Evolutionary conservation across 2,329 filamentous ascomycete genomes (phyloP).

Genomic region (Pleomassaria siparia): DNA sequence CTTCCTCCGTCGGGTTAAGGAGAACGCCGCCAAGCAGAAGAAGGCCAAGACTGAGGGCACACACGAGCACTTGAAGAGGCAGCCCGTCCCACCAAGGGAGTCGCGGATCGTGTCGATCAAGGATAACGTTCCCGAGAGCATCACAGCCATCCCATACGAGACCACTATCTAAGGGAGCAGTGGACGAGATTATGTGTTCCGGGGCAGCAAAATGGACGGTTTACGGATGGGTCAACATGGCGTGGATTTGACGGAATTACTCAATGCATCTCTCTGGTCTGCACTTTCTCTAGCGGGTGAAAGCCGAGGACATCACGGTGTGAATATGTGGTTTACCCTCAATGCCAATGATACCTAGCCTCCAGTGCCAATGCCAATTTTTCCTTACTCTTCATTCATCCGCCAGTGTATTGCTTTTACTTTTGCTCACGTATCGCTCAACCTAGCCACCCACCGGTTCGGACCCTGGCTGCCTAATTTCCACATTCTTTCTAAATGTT

Average conservation of each 20-base stretch:
- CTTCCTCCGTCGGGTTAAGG: slow-evolving; percentile 95
- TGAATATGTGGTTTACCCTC: slow-evolving; percentile 33
- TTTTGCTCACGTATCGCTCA: background rate
- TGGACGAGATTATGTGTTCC: slow-evolving; percentile 28
- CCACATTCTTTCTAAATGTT: background rate
- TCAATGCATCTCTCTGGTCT: slow-evolving; percentile 40
- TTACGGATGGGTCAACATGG: slow-evolving; percentile 42
- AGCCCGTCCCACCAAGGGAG: slow-evolving; percentile 76
- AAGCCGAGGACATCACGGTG: slow-evolving; percentile 38
- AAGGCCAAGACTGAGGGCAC: slow-evolving; percentile 88
- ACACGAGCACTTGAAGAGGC: slow-evolving; percentile 90
- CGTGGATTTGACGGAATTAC: slow-evolving; percentile 44
- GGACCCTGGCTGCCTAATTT: background rate
- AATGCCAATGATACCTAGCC: slow-evolving; percentile 9
- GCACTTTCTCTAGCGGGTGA: slow-evolving; percentile 43
- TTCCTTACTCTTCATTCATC: background rate
- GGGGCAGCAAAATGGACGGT: slow-evolving; percentile 41
- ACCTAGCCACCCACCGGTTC: background rate
- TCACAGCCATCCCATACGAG: slow-evolving; percentile 92
- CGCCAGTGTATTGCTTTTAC: background rate
- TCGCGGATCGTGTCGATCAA: slow-evolving; percentile 76
- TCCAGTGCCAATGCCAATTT: slow-evolving; percentile 1
- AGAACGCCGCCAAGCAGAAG: slow-evolving; percentile 89
- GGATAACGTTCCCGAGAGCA: slow-evolving; percentile 86
- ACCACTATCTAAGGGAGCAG: slow-evolving; percentile 93